Base-by-base conservation (phyloP, 2,329 filamentous ascomycete genomes). In the Byssothecium circinans region DNA sequence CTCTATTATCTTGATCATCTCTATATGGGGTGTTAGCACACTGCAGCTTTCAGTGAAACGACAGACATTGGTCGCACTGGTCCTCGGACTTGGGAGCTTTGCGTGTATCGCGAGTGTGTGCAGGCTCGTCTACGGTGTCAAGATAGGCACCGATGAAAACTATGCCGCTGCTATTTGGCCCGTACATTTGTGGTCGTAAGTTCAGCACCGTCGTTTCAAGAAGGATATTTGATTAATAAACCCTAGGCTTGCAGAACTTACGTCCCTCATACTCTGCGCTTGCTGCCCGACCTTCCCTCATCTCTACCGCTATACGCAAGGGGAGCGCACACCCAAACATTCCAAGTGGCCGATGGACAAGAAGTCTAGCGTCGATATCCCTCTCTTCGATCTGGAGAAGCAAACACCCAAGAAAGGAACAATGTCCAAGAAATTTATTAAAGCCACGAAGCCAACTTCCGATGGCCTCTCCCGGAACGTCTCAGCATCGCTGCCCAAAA, bases 1-100 rank as follows among this genome's bases (percentile, higher is more conserved):
- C 45, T 10, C 60, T 17, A 30, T 55, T 3, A 56, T 64, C 17
- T 51, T 65, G 18, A 17, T 51, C 23, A 41, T 51, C 19, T 41
- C 49, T 2, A 43, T 51, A 3, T 47, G 35, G 44, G 49, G 45
- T 7, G 43, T 52, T 8, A 45, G 45, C 35, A 45, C 38, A 17
- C 20, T 52, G 29, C 49, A 45, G n/a, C 29, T 52, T 35, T 44
- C 38, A 5, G 29, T 33, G 2, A 52, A 27, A 22, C 41, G 45
- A 36, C 25, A 49, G 38, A 43, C 35, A 11, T 30, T 48, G 23
- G 42, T 49, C 4, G 27, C 40, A 12, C 20, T 49, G 12, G 41
- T 52, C 3, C 45, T 52, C 40, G 19, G 25, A 25, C 34, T 49
- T 27, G 52, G 52, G 18, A 43, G 41, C 41, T 49, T 52, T 27